Conservation (phyloP, 805 yeast genomes). For the Ogataea nakhonphanomensis region DNA sequence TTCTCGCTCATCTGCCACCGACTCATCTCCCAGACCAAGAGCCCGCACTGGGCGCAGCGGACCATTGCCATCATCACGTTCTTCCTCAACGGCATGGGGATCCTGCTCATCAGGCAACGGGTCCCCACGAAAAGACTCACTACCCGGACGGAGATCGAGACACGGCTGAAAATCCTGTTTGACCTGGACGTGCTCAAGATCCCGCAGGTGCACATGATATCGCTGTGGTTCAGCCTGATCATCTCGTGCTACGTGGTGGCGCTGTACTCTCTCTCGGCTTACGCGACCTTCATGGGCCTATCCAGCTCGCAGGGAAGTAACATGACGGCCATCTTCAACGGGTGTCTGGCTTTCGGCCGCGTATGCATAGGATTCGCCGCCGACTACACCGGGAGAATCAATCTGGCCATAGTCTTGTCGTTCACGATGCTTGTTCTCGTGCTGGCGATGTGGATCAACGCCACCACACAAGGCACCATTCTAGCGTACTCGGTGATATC, state of each 20-base stretch:
- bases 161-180: slow-evolving; percentile 19
- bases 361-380: slow-evolving; percentile 45
- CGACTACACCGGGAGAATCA: slow-evolving; percentile 46
- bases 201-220: slow-evolving; percentile 16
- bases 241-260: slow-evolving; percentile 42
- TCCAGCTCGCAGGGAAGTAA: slow-evolving; percentile 42
- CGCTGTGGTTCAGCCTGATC: slow-evolving; percentile 32
- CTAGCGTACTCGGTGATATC: slow-evolving; percentile 37
- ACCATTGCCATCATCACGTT: slow-evolving; percentile 40
- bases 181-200: slow-evolving; percentile 18
- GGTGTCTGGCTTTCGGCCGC: slow-evolving; percentile 48
- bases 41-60: slow-evolving; percentile 43
- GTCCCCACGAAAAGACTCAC: slow-evolving; percentile 3
- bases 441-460: slow-evolving; percentile 45
- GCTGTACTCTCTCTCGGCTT: slow-evolving; percentile 47
- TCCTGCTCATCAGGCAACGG: slow-evolving; percentile 33
- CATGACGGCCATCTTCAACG: slow-evolving; percentile 44
- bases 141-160: slow-evolving; percentile 16
- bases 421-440: slow-evolving; percentile 34
- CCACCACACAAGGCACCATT: slow-evolving; percentile 33
- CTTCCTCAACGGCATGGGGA: slow-evolving; percentile 36
- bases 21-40: slow-evolving; percentile 37
- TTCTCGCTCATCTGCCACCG: slow-evolving; percentile 35
- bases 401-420: slow-evolving; percentile 38
- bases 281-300: slow-evolving; percentile 47